phyloP scores from a whole-genome alignment of 2,329 filamentous ascomycete genomes.

The Thermoascus crustaceus region DNA sequence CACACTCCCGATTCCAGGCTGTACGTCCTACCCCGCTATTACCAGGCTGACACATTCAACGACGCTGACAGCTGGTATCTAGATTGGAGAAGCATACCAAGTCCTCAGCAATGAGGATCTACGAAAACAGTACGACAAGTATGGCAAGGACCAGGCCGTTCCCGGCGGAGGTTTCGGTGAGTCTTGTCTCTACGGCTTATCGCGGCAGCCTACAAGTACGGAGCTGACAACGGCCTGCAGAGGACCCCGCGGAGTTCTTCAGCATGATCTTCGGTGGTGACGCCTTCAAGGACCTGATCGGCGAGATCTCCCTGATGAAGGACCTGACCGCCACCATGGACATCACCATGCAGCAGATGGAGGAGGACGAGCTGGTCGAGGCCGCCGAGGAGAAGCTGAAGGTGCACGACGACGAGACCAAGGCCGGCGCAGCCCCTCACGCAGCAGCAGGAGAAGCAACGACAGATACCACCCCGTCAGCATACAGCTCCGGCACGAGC shows the following conservation, averaged over 20 bases:
- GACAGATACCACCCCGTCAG: constrained; percentile 16
- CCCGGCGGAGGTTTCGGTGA: constrained; percentile 80
- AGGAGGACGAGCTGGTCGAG: constrained; percentile 57
- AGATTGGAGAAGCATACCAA: constrained; percentile 64
- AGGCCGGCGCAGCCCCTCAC: constrained; percentile 47
- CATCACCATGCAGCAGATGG: constrained; percentile 77
- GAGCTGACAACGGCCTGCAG: constrained; percentile 28
- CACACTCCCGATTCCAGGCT: constrained; percentile 87
- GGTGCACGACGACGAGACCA: constrained; percentile 38
- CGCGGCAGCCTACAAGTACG: background rate
- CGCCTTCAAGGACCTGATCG: constrained; percentile 92
- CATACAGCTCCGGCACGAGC: constrained; percentile 32
- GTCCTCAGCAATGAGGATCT: constrained; percentile 80
- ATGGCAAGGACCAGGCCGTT: constrained; percentile 88
- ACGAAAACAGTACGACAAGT: constrained; percentile 90
- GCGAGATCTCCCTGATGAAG: constrained; percentile 97
- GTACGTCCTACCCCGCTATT: constrained; percentile 39
- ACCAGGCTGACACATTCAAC: background rate
- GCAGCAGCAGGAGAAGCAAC: constrained; percentile 51
- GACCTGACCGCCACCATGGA: constrained; percentile 98
- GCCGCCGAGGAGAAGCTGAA: constrained; percentile 42
- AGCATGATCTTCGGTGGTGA: constrained; percentile 97
- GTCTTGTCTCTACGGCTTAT: too few species aligned
- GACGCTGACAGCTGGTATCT: constrained; percentile 6
- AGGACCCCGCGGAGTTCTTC: constrained; percentile 96